Evolutionary conservation across 2,329 filamentous ascomycete species (phyloP).

Genomic region (Exophiala bonariae): DNA sequence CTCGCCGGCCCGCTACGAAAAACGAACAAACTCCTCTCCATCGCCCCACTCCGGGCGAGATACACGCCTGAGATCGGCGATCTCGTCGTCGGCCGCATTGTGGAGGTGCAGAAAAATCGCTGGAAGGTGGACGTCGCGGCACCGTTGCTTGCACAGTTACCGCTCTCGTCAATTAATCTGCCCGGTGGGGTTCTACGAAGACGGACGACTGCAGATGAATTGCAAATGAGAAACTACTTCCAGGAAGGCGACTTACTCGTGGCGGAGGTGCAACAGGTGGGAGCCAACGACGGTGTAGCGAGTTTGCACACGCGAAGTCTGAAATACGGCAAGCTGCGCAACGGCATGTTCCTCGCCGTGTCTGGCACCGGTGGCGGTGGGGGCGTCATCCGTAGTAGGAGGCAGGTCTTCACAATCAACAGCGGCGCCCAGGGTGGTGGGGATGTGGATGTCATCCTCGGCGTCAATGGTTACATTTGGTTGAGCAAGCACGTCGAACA

Average conservation of each 20-base stretch:
- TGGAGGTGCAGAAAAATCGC: slow-evolving; percentile 87
- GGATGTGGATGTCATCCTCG: slow-evolving; percentile 77
- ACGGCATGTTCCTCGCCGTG: slow-evolving; percentile 85
- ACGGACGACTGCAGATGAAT: slow-evolving; percentile 90
- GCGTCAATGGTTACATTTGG: slow-evolving; percentile 97
- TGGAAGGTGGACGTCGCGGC: slow-evolving; percentile 96
- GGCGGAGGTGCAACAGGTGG: slow-evolving; percentile 86
- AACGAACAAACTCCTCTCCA: slow-evolving; percentile 94
- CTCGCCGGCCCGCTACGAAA: slow-evolving; percentile 87
- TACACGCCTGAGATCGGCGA: slow-evolving; percentile 97
- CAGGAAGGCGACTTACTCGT: slow-evolving; percentile 91
- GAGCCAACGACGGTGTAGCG: slow-evolving; percentile 78
- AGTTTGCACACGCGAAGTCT: slow-evolving; percentile 85
- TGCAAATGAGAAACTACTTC: slow-evolving; percentile 97
- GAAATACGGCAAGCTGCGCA: slow-evolving; percentile 93
- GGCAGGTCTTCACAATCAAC: slow-evolving; percentile 81
- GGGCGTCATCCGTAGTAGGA: slow-evolving; percentile 77
- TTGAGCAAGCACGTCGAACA: slow-evolving; percentile 79
- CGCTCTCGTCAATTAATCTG: slow-evolving; percentile 87
- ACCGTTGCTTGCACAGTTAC: slow-evolving; percentile 79
- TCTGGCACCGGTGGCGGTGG: slow-evolving; percentile 72
- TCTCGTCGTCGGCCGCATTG: slow-evolving; percentile 87
- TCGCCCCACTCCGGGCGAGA: slow-evolving; percentile 83
- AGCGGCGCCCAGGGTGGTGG: slow-evolving; percentile 46
- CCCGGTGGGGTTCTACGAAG: slow-evolving; percentile 90